phyloP scores from a whole-genome alignment of 768 basidiomycete genomes.

The Pholiota microspora region DNA sequence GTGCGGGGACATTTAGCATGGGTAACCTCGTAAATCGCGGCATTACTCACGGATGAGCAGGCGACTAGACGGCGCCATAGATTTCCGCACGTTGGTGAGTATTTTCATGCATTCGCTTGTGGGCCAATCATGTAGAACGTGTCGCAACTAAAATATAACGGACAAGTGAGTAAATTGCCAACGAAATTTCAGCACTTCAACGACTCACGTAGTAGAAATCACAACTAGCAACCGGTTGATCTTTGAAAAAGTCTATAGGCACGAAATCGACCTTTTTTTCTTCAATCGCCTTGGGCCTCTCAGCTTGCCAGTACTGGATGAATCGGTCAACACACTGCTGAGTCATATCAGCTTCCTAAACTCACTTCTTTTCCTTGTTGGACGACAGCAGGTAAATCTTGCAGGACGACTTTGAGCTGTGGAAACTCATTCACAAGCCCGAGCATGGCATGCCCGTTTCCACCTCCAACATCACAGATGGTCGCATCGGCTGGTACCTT shows the following conservation, averaged over 20 bases:
- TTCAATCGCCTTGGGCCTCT: constrained; percentile 33
- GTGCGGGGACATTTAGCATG: neutral
- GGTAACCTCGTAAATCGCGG: neutral
- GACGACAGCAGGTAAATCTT: constrained; percentile 32
- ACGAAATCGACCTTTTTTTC: constrained; percentile 34
- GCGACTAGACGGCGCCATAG: constrained; percentile 32
- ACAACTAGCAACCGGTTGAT: constrained; percentile 32
- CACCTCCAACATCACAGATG: constrained; percentile 40
- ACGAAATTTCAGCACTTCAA: neutral
- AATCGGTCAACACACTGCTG: neutral
- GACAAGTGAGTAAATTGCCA: neutral
- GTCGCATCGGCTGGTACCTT: constrained; percentile 23
- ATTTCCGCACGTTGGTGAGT: constrained; percentile 30
- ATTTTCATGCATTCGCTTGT: constrained; percentile 33
- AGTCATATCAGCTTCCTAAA: neutral
- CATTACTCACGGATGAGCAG: constrained; percentile 34
- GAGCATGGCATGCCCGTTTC: constrained; percentile 33
- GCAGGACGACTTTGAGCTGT: constrained; percentile 31
- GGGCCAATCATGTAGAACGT: constrained; percentile 27
- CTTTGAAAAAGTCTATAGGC: constrained; percentile 36
- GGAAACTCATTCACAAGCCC: constrained; percentile 30
- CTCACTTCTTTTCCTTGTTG: constrained; percentile 25
- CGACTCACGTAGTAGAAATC: constrained; percentile 40
- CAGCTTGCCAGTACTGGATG: neutral
- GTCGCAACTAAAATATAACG: neutral